Base-by-base conservation (phyloP, 352 stramenopile species). In the Globisporangium canariense region DNA sequence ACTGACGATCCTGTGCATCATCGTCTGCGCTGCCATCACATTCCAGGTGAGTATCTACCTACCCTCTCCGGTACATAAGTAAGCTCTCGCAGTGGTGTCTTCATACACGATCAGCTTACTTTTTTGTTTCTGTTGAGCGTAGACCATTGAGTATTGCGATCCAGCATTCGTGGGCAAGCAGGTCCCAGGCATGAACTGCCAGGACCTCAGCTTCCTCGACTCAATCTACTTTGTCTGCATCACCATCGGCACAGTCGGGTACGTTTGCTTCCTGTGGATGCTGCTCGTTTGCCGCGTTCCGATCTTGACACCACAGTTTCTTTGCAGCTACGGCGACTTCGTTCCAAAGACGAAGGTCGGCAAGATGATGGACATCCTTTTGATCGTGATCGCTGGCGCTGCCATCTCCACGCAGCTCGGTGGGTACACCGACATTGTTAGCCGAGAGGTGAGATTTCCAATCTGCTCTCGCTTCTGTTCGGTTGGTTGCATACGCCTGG, bases 161-260 rank as follows among this genome's bases (percentile, higher is more conserved):
- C 61, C 70, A 63, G 62, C 54, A 11, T 70, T 49, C 22, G 20
- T 41, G 41, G 32, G 55, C 55, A 20, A 11, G 2, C 61, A 76
- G 41, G 14, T 76, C 25, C 57, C 56, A 1, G 71, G 70, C 3
- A 52, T 73, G 16, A 81, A 74, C 60, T 92, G 83, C 62, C 83
- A 90, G 55, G 68, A 86, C 11, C 63, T 92, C 57, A 86, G 81
- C 25, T 93, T 93, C 58, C 79, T 91, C 51, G 80, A 93, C 32
- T 68, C 81, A 46, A 79, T 89, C 41, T 95, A 95, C 65, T 91
- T 95, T 63, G 77, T 95, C 22, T 89, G 86, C 57, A 93, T 91
- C 60, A 94, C 86, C 0, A 92, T 94, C 62, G 78, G 74, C 61
- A 94, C 87, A 18, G 83, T 95, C 47, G 86, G 84, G 77, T 94